Evolutionary conservation across 2,329 filamentous ascomycete genomes (phyloP).

Genomic region (Calonectria hawksworthii): DNA sequence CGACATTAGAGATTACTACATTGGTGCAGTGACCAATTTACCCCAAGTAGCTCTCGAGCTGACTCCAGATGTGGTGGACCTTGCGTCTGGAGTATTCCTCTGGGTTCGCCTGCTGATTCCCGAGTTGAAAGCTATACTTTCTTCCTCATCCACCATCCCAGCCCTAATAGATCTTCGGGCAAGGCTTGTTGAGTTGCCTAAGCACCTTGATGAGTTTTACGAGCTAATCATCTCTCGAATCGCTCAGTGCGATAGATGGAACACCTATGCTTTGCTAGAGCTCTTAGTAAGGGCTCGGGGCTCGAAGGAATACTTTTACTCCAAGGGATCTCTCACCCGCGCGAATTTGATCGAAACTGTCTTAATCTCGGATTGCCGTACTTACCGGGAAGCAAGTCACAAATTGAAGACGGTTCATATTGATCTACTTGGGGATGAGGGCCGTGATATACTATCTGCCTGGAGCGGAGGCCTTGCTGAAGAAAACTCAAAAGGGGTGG

Average conservation of each 20-base stretch:
- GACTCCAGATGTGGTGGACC: neutral
- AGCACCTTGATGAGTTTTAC: neutral
- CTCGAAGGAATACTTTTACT: no score
- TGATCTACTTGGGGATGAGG: neutral
- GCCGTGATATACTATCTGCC: neutral
- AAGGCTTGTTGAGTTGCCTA: neutral
- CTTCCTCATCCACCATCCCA: neutral
- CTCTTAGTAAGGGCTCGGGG: neutral
- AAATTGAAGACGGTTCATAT: neutral
- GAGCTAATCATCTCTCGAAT: neutral
- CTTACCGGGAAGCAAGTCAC: neutral
- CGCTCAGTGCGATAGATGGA: neutral
- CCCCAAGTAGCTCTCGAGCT: neutral
- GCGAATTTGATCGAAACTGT: neutral
- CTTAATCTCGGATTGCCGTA: neutral
- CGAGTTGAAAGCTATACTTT: no score
- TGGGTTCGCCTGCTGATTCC: neutral
- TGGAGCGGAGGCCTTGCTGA: neutral
- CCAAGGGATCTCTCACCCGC: no score
- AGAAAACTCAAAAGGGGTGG: no score
- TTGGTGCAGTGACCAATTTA: neutral
- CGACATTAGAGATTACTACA: neutral
- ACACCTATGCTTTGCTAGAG: neutral
- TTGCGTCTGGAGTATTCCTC: neutral
- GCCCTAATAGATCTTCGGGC: neutral